Percentiles rank a stretch among this genome's conserved stretches.
phyloP scores from a whole-genome alignment of 2,329 filamentous ascomycete genomes.

The Arthrobotrys musiformis region DNA sequence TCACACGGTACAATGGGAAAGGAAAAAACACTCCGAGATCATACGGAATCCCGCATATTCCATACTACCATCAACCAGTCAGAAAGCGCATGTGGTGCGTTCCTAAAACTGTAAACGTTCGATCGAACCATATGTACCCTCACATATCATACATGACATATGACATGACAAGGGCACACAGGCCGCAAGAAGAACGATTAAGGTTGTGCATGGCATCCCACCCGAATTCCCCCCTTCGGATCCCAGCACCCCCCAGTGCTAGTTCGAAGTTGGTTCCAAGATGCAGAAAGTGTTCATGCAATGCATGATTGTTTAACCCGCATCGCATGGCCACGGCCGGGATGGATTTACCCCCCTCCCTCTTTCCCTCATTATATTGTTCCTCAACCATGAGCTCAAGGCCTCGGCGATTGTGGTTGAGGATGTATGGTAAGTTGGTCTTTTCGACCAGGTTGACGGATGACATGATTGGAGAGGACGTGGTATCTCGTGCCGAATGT shows the following conservation, averaged over 20 bases:
- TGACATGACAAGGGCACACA: neutral
- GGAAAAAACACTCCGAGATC: conserved; percentile 15
- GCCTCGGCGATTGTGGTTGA: too few relatives aligned
- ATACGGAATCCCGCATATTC: conserved; percentile 11
- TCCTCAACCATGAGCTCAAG: too few relatives aligned
- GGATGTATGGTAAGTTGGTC: neutral
- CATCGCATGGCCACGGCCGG: conserved; percentile 33
- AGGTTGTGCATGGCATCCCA: conserved; percentile 8
- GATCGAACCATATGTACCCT: neutral
- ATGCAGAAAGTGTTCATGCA: too few relatives aligned
- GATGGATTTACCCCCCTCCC: conserved; percentile 18
- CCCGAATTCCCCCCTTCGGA: neutral
- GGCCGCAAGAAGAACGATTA: neutral
- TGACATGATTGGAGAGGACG: neutral
- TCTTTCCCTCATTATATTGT: too few relatives aligned
- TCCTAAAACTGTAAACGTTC: conserved; percentile 1
- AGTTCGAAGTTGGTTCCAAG: too few relatives aligned
- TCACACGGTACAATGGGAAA: neutral
- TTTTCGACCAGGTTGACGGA: conserved; percentile 4
- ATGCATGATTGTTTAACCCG: conserved; percentile 39
- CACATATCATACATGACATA: neutral
- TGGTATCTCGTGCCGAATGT: neutral
- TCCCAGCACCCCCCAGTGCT: too few relatives aligned
- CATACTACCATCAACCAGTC: neutral
- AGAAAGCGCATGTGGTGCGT: neutral